These are phyloP conservation scores for Saccharum spontaneum DNA, from an alignment of 176 grass and related monocot species.

Conservation along the genomic window DNA sequence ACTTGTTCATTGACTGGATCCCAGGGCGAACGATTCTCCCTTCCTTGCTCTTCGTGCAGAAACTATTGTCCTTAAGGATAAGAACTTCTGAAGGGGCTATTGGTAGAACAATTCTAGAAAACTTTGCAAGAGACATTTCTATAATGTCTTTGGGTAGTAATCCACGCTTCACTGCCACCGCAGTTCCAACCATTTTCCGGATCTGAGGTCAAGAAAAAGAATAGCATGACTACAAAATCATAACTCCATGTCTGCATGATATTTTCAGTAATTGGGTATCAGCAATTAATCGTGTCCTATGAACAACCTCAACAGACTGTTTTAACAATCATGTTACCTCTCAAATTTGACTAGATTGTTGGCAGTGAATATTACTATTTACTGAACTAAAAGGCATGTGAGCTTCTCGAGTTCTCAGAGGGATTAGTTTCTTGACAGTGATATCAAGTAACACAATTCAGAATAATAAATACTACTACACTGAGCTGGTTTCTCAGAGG, in stretches of 20 bases:
- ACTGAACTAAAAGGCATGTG: neutral
- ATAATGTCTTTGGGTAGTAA: slow-evolving; percentile 79
- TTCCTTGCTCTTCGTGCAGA: slow-evolving; percentile 44
- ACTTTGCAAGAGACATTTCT: slow-evolving; percentile 77
- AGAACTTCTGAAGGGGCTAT: slow-evolving; percentile 90
- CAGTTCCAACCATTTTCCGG: slow-evolving; percentile 90
- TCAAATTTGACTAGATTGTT: slow-evolving; percentile 5
- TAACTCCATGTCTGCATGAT: neutral
- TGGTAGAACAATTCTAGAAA: slow-evolving; percentile 85
- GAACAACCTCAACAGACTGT: neutral
- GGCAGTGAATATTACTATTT: neutral
- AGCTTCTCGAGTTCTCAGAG: slow-evolving; percentile 3
- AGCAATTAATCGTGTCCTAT: neutral
- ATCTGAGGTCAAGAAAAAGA: slow-evolving; percentile 59
- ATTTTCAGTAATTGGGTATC: slow-evolving; percentile 10
- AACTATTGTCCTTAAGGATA: slow-evolving; percentile 67
- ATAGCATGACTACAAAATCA: neutral
- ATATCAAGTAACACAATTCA: neutral
- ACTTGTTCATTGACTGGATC: slow-evolving; percentile 64
- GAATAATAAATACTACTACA: neutral
- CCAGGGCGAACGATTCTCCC: slow-evolving; percentile 62
- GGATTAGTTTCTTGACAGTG: neutral
- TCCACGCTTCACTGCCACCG: slow-evolving; percentile 78
- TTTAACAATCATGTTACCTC: neutral
- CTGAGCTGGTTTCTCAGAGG: neutral